Evolutionary conservation across 2,329 filamentous ascomycete genomes (phyloP).

Genomic region (Pezicula radicicola): DNA sequence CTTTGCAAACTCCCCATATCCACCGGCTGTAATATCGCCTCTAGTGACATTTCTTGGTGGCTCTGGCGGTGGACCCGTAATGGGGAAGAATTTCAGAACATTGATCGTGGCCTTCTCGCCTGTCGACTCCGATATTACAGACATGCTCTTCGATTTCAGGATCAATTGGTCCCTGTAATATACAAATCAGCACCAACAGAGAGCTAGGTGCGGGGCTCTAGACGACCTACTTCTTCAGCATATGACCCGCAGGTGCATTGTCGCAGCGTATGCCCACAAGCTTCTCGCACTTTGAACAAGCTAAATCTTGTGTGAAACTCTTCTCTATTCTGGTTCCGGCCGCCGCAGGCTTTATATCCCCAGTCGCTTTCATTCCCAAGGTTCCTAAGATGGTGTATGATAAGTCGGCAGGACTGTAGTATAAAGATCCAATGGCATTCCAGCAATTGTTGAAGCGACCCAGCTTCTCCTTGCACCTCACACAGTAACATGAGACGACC

Average conservation of each 20-base stretch:
- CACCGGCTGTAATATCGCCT: not conserved
- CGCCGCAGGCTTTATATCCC: conserved; percentile 18
- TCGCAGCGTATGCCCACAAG: conserved; percentile 26
- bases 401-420: conserved; percentile 23
- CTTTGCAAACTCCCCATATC: conserved; percentile 1
- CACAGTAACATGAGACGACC: conserved; percentile 21
- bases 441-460: conserved; percentile 26
- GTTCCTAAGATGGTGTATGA: conserved; percentile 3
- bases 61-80: conserved; percentile 7
- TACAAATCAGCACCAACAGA: not conserved
- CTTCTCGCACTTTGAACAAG: conserved; percentile 20
- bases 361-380: conserved; percentile 20
- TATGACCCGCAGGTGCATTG: conserved; percentile 23
- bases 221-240: conserved; percentile 21
- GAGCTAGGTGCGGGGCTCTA: no score
- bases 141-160: conserved; percentile 21
- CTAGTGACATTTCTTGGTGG: not conserved
- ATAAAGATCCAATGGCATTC: conserved; percentile 27
- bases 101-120: conserved; percentile 16
- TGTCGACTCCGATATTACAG: conserved; percentile 18
- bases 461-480: conserved; percentile 22
- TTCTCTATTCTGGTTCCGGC: conserved; percentile 19
- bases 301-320: conserved; percentile 27
- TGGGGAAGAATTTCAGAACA: conserved; percentile 15
- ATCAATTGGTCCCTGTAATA: conserved; percentile 24